Evolutionary conservation across 257 asterid species (phyloP), one percentile per base, ranked within the genome.

Genomic region (Solanum etuberosum): DNA sequence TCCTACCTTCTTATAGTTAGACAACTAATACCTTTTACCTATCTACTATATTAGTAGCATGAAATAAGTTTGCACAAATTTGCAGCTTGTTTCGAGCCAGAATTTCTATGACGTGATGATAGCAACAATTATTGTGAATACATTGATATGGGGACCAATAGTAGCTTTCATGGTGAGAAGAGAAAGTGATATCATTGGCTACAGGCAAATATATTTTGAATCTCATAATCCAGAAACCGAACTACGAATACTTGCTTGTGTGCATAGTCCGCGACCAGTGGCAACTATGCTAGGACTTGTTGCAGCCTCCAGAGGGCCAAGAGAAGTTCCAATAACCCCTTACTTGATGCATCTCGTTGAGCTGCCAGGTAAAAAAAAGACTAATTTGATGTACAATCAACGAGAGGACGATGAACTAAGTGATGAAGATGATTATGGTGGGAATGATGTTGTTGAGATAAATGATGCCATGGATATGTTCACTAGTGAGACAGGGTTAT

Each of bases 341-440:
- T 94, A 97, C 93, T 87, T 95, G 89, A 91, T 95, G 94, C 99
- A 97, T 89, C 93, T 97, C 16, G 93, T 97, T 40, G 99, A 97
- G 93, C 98, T 97, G 9, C 99, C 99, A 0, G 98, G 93, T 80
- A 97, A 93, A 88, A 91, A 87, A 68, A 95, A 91, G 80, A 92
- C 91, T 23, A 92, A 90, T 84, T 87, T 97, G 71, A 70, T 95
- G 92, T 95, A 93, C 92, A 93, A 96, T 89, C 99, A 96, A 73
- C 92, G 92, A 76, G 99, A 94, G 85, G 97, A 94, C 63, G 99
- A 95, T 54, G 99, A 97, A 67, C 86, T 95, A 9, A 96, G 98
- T 59, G 99, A 97, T 51, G 99, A 97, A 9, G 99, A 96, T 27
- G 90, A 94, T 83, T 97, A 97, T 86, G 99, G 99, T 29, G 99